Percentiles rank a stretch among this genome's conserved stretches.
Evolutionary conservation across 306 rosid species (phyloP).

Genomic region (Corylus americana): DNA sequence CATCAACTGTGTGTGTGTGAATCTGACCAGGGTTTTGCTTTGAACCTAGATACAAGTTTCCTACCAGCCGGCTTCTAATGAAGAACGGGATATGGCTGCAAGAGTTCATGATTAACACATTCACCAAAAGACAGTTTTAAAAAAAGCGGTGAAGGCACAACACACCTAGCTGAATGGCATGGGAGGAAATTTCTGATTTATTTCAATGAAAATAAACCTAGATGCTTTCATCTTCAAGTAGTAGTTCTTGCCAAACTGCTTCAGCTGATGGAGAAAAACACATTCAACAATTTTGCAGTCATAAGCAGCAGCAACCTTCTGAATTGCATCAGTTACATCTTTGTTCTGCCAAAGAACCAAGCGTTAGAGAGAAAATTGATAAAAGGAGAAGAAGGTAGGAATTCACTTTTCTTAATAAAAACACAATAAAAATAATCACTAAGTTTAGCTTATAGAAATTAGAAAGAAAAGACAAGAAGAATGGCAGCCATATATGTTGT

Average conservation of each 20-base stretch:
- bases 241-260: slow-evolving; percentile 90
- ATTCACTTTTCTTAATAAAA: not conserved
- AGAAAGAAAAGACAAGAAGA: not conserved
- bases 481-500: not conserved
- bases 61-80: slow-evolving; percentile 85
- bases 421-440: not conserved
- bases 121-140: not conserved
- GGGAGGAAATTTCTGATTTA: slow-evolving; percentile 65
- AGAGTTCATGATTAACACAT: slow-evolving; percentile 68
- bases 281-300: slow-evolving; percentile 98
- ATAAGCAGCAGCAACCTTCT: slow-evolving; percentile 87
- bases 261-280: slow-evolving; percentile 96
- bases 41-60: not conserved
- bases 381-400: too few relatives aligned
- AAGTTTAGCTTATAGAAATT: not conserved
- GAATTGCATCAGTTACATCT: slow-evolving; percentile 91
- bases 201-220: slow-evolving; percentile 95
- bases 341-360: slow-evolving; percentile 54
- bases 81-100: slow-evolving; percentile 92
- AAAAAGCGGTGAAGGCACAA: not conserved
- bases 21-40: not conserved
- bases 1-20: too few relatives aligned
- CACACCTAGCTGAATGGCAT: slow-evolving; percentile 80
- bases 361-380: not conserved
- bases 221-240: slow-evolving; percentile 97